A percentile compares a stretch with the other conserved stretches of the same genome.
phyloP scores from a whole-genome alignment of 2,329 filamentous ascomycete species.

The Paracorniculantispora psalliotae region DNA sequence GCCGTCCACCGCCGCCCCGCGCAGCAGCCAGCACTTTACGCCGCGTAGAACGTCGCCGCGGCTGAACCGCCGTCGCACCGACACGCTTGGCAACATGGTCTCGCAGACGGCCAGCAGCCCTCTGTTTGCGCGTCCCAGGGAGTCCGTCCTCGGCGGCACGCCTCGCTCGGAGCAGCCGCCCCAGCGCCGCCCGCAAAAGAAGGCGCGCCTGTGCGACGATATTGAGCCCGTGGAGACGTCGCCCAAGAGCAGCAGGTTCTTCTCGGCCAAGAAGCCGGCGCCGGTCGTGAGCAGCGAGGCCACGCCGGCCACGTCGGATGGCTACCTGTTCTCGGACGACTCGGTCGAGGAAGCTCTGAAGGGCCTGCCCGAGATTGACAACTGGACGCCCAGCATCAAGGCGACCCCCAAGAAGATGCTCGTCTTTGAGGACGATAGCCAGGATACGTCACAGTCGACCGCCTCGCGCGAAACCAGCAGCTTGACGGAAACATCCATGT shows the following conservation, averaged over 20 bases:
- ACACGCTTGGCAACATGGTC: constrained; percentile 45
- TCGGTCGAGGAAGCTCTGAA: constrained; percentile 51
- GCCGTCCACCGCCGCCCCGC: constrained; percentile 13
- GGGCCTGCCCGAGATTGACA: constrained; percentile 47
- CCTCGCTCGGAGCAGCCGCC: constrained; percentile 21
- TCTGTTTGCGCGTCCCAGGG: constrained; percentile 16
- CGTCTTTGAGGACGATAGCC: constrained; percentile 42
- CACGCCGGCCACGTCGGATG: constrained; percentile 32
- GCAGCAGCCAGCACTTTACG: constrained; percentile 17
- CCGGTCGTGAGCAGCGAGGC: too few species aligned
- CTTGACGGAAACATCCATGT: constrained; percentile 14
- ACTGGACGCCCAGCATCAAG: constrained; percentile 38
- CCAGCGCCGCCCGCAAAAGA: constrained; percentile 47
- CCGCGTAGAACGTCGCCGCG: constrained; percentile 32
- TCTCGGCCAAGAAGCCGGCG: constrained; percentile 30
- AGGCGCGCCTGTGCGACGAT: constrained; percentile 50
- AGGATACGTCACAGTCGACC: constrained; percentile 13
- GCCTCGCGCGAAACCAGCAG: constrained; percentile 1
- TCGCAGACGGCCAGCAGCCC: constrained; percentile 21
- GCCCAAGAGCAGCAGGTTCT: constrained; percentile 51
- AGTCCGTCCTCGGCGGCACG: constrained; percentile 16
- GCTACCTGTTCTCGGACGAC: constrained; percentile 50
- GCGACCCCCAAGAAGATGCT: constrained; percentile 30
- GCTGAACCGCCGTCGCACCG: constrained; percentile 45
- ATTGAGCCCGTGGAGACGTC: constrained; percentile 27